Base-by-base conservation (phyloP, 108 stramenopile species). In the Fistulifera pelliculosa region DNA sequence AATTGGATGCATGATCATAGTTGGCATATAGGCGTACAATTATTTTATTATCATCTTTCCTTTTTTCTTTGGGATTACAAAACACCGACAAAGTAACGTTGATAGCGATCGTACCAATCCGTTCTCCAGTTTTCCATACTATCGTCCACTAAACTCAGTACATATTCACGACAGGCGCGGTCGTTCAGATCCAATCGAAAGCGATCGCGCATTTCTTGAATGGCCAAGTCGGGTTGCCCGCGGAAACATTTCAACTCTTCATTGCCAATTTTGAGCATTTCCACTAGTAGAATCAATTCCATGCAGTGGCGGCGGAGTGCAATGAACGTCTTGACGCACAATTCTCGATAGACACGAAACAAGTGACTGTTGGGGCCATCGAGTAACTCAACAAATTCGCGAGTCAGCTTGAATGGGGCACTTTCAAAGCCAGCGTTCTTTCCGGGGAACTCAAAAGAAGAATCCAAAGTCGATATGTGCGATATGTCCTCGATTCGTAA, bases 381-480 rank as follows among this genome's bases (percentile, higher is more conserved):
- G 75, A 99, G 62, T 23, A 99, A 59, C 35, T 85, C 75, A 24
- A 97, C 75, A 56, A 96, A 89, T 25, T 98, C 94, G 22, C 76
- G 56, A 1, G 99, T 96, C 13, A 99, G 79, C 61, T 99, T 99
- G 69, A 99, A 99, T 2, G 99, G 97, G 38, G 96, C 97, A 25
- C 71, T 70, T 68, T 99, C 99, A 41, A 98, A 94, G 23, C 84
- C 85, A 27, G 83, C 78, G 57, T 94, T 94, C 52, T 96, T 96
- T 17, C 96, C 96, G 1, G 96, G 96, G 83, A 80, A 13, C 84
- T 87, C 27, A 90, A 68, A 65, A 96, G 98, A 66, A 95, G 94
- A 57, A 93, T 89, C 91, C 91, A 59, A 86, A 93, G 58, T 93
- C 91, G 45, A 98, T 97, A 57, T 99, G 98, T 48, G 95, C 77